Evolutionary conservation across 306 rosid genomes (phyloP).

Genomic region (Coriaria nepalensis): DNA sequence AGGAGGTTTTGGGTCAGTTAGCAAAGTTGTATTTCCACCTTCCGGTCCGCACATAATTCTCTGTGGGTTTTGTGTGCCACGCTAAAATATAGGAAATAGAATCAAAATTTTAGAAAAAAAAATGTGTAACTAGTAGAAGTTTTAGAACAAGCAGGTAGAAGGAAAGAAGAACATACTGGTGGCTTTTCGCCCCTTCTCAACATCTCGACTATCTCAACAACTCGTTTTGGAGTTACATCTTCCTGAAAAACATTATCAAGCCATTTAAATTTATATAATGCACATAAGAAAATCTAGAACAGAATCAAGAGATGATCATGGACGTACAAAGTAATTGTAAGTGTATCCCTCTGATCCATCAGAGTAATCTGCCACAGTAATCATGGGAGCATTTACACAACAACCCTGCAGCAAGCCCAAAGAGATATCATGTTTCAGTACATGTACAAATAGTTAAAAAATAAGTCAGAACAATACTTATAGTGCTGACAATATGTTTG

Average conservation of each 20-base stretch:
- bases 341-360: conserved; percentile 88
- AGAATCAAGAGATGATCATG: conserved; percentile 3
- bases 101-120: background rate
- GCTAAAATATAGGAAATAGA: conserved; percentile 28
- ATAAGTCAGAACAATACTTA: too few relatives aligned
- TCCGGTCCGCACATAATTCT: conserved; percentile 80
- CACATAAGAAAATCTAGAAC: background rate
- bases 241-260: conserved; percentile 44
- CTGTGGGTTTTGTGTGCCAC: conserved; percentile 72
- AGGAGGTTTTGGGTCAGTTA: conserved; percentile 68
- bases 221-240: conserved; percentile 77
- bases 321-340: conserved; percentile 74
- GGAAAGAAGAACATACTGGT: conserved; percentile 37
- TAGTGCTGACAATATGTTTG: too few relatives aligned
- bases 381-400: conserved; percentile 98
- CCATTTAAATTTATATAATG: conserved; percentile 2
- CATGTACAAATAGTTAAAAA: too few relatives aligned
- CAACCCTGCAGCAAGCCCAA: conserved; percentile 54
- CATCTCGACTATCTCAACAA: conserved; percentile 73
- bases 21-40: conserved; percentile 87
- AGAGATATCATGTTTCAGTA: background rate
- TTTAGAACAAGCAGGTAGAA: too few relatives aligned
- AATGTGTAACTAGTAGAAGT: background rate
- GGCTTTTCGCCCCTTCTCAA: conserved; percentile 83
- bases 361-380: conserved; percentile 95